Percentiles rank a stretch among this genome's conserved stretches.
Evolutionary conservation across 768 basidiomycete species (phyloP).

Genomic region (Lentinula detonsa): DNA sequence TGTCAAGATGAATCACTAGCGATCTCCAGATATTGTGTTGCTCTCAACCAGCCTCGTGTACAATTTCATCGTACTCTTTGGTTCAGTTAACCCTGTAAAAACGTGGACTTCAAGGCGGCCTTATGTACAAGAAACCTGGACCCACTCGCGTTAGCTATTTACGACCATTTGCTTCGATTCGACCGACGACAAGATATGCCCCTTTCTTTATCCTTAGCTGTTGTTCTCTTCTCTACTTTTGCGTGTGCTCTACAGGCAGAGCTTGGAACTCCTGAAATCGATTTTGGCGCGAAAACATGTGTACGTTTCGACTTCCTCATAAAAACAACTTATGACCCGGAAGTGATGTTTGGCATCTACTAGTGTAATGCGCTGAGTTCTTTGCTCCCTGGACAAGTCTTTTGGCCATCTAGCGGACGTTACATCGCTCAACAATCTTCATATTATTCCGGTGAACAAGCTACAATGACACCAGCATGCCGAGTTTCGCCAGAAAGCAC

Average conservation of each 20-base stretch:
- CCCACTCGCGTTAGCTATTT: too few species aligned
- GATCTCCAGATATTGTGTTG: too few species aligned
- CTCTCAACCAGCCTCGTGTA: too few species aligned
- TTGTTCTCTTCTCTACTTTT: background rate
- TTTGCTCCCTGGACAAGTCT: background rate
- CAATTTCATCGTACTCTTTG: too few species aligned
- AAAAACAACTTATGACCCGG: background rate
- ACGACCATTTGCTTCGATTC: background rate
- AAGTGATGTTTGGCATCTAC: background rate
- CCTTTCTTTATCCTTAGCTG: background rate
- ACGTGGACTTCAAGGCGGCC: too few species aligned
- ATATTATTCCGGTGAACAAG: slow-evolving; percentile 4
- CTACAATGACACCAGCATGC: slow-evolving; percentile 2
- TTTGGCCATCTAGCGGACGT: background rate
- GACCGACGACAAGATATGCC: background rate
- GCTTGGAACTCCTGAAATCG: background rate
- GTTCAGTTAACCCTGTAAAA: too few species aligned
- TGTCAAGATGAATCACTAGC: too few species aligned
- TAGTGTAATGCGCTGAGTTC: background rate
- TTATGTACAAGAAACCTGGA: too few species aligned
- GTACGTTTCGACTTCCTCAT: background rate
- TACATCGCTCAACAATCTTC: background rate
- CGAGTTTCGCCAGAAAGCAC: slow-evolving; percentile 1
- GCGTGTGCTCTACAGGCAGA: background rate
- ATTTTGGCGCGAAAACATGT: background rate